Conservation (phyloP, 805 yeast species). For the Suhomyces faveliae region DNA sequence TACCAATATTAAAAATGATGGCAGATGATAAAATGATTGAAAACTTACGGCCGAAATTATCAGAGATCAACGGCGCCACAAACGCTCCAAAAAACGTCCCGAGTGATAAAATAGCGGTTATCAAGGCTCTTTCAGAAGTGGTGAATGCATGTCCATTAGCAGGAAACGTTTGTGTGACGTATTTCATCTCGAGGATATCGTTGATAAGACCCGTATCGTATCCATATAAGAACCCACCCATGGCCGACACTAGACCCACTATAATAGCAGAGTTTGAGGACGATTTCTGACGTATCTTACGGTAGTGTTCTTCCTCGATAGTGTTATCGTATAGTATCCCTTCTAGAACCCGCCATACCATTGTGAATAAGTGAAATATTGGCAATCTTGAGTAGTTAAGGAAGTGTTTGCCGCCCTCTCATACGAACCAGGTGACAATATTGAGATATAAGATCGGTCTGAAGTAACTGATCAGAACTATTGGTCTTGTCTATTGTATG, state of each 20-base stretch:
- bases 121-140: conserved; percentile 63
- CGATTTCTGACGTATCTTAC: conserved; percentile 41
- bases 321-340: conserved; percentile 34
- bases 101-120: conserved; percentile 75
- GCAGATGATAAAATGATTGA: conserved; percentile 63
- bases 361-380: neutral
- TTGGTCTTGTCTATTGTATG: neutral
- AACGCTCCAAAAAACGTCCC: conserved; percentile 79
- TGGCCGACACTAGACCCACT: conserved; percentile 80
- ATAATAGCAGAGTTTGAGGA: conserved; percentile 64
- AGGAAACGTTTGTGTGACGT: conserved; percentile 58
- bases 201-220: conserved; percentile 88
- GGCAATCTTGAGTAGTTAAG: neutral
- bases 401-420: neutral
- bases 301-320: conserved; percentile 35
- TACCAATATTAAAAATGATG: conserved; percentile 69
- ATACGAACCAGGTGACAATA: neutral
- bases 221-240: conserved; percentile 90
- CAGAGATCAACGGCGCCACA: conserved; percentile 53
- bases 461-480: neutral
- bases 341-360: conserved; percentile 14
- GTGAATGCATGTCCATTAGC: conserved; percentile 47
- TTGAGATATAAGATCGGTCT: neutral
- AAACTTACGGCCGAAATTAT: conserved; percentile 66
- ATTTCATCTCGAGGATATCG: conserved; percentile 73